Evolutionary conservation across 805 yeast species (phyloP).

Genomic region (Kluyveromyces dobzhanskii): DNA sequence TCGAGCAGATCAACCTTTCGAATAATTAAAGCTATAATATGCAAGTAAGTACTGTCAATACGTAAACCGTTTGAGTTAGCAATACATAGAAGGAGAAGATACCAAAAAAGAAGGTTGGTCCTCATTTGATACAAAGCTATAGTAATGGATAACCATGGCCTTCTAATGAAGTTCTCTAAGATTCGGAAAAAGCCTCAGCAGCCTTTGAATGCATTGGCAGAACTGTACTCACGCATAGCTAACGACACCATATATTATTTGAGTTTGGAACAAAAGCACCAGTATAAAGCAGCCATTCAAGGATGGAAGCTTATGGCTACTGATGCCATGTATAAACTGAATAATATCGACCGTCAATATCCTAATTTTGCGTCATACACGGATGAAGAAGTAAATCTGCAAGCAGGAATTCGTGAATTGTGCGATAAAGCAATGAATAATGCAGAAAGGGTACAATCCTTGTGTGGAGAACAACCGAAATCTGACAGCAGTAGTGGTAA

Average conservation of each 20-base stretch:
- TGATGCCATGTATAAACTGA: constrained; percentile 47
- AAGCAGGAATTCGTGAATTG: constrained; percentile 33
- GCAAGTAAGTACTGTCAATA: too few species aligned
- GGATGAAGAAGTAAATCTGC: constrained; percentile 38
- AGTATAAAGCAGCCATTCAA: constrained; percentile 46
- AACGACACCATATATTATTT: constrained; percentile 49
- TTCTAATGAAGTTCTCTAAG: constrained; percentile 14
- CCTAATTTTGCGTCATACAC: constrained; percentile 27
- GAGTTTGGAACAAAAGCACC: constrained; percentile 47
- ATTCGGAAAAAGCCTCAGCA: constrained; percentile 51
- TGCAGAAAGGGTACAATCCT: constrained; percentile 29
- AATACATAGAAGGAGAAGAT: too few species aligned
- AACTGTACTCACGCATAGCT: constrained; percentile 54
- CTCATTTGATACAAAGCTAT: too few species aligned
- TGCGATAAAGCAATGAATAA: constrained; percentile 33
- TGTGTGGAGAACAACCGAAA: constrained; percentile 11
- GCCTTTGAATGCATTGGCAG: constrained; percentile 50
- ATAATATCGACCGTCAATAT: constrained; percentile 38
- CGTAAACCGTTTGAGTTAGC: too few species aligned
- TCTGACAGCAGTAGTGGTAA: constrained; percentile 1
- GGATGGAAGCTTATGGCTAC: constrained; percentile 75
- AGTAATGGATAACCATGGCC: constrained; percentile 6
- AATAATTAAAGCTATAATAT: too few species aligned
- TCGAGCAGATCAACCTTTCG: too few species aligned
- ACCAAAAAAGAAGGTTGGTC: too few species aligned